Conservation (phyloP, 768 basidiomycete genomes). For the Russula griseocarnosa region DNA sequence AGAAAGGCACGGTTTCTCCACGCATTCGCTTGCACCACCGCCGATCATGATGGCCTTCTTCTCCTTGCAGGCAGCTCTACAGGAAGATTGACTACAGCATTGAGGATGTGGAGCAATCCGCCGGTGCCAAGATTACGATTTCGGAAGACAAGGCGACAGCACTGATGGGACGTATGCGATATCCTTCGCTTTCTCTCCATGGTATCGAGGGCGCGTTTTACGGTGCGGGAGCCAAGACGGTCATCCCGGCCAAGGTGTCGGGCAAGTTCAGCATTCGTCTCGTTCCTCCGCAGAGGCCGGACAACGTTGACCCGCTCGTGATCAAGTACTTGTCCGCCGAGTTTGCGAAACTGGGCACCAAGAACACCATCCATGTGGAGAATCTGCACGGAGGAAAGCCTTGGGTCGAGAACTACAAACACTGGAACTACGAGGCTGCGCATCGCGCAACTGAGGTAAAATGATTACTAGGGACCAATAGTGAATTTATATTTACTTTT, state of each 20-base stretch:
- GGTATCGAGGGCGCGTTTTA: conserved; percentile 96
- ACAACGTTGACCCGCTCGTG: conserved; percentile 67
- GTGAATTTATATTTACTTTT: background rate
- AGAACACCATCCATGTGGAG: conserved; percentile 75
- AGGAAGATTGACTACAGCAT: conserved; percentile 68
- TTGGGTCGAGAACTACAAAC: conserved; percentile 80
- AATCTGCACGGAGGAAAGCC: conserved; percentile 79
- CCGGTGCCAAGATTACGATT: conserved; percentile 71
- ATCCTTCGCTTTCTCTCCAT: conserved; percentile 84
- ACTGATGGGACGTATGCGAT: conserved; percentile 92
- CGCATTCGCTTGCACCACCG: background rate
- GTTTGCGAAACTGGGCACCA: conserved; percentile 80
- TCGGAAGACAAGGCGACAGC: conserved; percentile 71
- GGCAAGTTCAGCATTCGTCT: conserved; percentile 96
- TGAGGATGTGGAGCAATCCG: conserved; percentile 68
- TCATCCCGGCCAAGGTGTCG: conserved; percentile 83
- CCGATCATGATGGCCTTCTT: background rate
- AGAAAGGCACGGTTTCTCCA: conserved; percentile 50
- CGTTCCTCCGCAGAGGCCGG: conserved; percentile 86
- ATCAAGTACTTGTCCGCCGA: conserved; percentile 64
- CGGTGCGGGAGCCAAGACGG: conserved; percentile 79
- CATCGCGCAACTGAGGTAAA: conserved; percentile 73
- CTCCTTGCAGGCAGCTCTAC: conserved; percentile 54
- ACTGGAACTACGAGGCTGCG: conserved; percentile 93
- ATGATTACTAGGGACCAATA: background rate